These are phyloP conservation scores for Candida piceae DNA, from an alignment of 805 yeast genomes.

Conservation along the genomic window DNA sequence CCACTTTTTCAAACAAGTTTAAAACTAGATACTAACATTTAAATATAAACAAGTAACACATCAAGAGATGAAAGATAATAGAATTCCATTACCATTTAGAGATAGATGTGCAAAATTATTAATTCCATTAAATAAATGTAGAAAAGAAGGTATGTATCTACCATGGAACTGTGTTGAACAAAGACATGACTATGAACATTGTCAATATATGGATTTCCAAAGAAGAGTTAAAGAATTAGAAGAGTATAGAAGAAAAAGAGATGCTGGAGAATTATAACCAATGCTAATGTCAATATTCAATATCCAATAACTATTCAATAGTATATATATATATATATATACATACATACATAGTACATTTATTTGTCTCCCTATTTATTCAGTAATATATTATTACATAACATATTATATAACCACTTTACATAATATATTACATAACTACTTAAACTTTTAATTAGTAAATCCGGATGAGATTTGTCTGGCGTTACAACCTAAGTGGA, in stretches of 20 bases:
- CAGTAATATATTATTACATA: no score
- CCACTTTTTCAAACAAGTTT: not conserved
- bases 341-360: no score
- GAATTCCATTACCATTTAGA: conserved; percentile 74
- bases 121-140: conserved; percentile 58
- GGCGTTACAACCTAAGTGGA: no score
- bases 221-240: conserved; percentile 74
- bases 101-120: conserved; percentile 74
- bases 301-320: no score
- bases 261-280: conserved; percentile 7
- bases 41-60: conserved; percentile 63
- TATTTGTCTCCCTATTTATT: no score
- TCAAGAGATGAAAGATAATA: conserved; percentile 76
- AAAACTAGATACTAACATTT: no score
- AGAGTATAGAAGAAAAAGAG: conserved; percentile 41
- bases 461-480: no score
- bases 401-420: no score
- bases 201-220: conserved; percentile 76
- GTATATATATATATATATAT: no score
- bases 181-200: conserved; percentile 79
- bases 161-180: conserved; percentile 76
- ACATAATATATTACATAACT: no score
- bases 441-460: no score
- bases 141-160: conserved; percentile 48
- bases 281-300: no score